Evolutionary conservation across 306 rosid species (phyloP).

Genomic region (Lablab purpureus): DNA sequence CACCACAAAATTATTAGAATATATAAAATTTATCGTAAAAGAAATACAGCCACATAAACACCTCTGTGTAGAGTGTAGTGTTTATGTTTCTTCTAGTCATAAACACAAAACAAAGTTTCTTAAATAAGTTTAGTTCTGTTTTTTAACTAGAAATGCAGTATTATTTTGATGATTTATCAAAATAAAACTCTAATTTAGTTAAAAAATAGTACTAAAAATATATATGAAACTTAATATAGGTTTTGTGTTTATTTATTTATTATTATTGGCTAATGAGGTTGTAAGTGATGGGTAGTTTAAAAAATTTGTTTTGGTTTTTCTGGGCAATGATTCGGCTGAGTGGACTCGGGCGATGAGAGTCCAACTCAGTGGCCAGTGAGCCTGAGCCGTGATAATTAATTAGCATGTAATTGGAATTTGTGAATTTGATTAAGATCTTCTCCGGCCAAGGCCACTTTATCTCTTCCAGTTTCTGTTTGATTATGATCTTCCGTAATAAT

Average conservation of each 20-base stretch:
- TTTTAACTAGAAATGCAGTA: background rate
- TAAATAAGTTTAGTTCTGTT: background rate
- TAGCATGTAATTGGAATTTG: slow-evolving; percentile 15
- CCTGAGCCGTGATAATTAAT: slow-evolving; percentile 39
- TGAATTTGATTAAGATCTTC: slow-evolving; percentile 9
- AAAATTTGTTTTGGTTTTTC: slow-evolving; percentile 31
- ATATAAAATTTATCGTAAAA: background rate
- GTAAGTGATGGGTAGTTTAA: slow-evolving; percentile 24
- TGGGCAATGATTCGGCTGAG: slow-evolving; percentile 65
- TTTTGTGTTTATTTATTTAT: background rate
- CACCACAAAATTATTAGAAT: background rate
- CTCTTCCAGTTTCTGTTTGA: slow-evolving; percentile 23
- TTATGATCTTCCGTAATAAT: no score
- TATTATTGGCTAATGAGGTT: background rate
- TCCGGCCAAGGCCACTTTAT: background rate
- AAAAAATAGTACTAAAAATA: background rate
- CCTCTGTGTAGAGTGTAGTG: background rate
- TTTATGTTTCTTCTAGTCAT: background rate
- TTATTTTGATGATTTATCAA: background rate
- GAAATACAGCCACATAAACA: background rate
- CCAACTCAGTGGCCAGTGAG: slow-evolving; percentile 61
- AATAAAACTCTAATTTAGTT: background rate
- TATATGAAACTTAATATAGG: background rate
- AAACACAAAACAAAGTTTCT: background rate
- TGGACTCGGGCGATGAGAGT: slow-evolving; percentile 56